phyloP scores from a whole-genome alignment of 2,329 filamentous ascomycete genomes.

The Clonostachys byssicola region DNA sequence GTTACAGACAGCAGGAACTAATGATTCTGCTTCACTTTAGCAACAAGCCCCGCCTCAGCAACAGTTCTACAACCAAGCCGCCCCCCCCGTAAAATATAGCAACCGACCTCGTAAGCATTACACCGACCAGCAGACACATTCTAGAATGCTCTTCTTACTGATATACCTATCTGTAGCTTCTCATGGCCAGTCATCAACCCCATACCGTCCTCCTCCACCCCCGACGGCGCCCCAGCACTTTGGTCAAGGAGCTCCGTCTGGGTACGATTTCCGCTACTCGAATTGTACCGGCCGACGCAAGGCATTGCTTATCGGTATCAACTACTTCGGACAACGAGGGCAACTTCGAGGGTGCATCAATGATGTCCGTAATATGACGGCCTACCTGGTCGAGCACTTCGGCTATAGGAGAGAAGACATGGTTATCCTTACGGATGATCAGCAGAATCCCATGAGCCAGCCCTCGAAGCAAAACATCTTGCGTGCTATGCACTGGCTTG shows the following conservation, averaged over 20 bases:
- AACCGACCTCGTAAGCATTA: constrained; percentile 38
- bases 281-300: constrained; percentile 86
- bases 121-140: too few species aligned
- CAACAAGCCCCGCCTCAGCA: constrained; percentile 33
- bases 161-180: too few species aligned
- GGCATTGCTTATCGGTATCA: constrained; percentile 89
- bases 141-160: too few species aligned
- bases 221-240: constrained; percentile 67
- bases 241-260: constrained; percentile 73
- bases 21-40: constrained; percentile 7
- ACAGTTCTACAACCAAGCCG: constrained; percentile 28
- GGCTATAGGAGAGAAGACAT: constrained; percentile 94
- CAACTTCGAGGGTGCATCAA: constrained; percentile 94
- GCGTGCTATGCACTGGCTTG: constrained; percentile 95
- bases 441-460: constrained; percentile 96
- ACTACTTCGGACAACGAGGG: constrained; percentile 90
- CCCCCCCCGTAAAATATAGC: constrained; percentile 38
- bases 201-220: constrained; percentile 57
- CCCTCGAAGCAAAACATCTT: constrained; percentile 94
- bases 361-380: constrained; percentile 95
- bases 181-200: too few species aligned
- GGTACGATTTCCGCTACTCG: constrained; percentile 87
- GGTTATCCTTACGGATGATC: constrained; percentile 94
- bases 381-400: constrained; percentile 83
- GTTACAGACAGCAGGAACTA: neutral